Conservation (phyloP, 2,329 filamentous ascomycete genomes). For the Penicillium digitatum region DNA sequence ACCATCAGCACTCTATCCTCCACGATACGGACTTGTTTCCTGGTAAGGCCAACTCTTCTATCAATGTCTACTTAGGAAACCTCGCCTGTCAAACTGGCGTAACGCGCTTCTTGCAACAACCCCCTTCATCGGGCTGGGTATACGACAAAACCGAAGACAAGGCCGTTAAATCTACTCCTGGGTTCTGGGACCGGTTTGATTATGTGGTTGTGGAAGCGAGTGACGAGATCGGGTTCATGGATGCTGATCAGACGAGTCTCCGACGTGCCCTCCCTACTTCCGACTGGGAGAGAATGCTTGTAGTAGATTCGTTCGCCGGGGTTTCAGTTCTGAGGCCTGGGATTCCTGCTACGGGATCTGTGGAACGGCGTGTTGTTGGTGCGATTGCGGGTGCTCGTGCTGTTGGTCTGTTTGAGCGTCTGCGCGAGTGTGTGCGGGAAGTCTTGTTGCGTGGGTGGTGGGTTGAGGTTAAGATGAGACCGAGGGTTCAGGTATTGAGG, state of each 20-base stretch:
- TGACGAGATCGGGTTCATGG: constrained; percentile 18
- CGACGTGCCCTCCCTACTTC: constrained; percentile 29
- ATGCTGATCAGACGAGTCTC: constrained; percentile 36
- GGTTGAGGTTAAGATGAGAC: constrained; percentile 52
- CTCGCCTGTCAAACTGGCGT: constrained; percentile 62
- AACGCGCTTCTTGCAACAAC: constrained; percentile 54
- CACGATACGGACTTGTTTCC: neutral
- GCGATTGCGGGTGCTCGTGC: constrained; percentile 33
- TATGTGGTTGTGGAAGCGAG: constrained; percentile 54
- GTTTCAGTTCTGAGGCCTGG: constrained; percentile 48
- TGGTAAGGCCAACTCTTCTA: neutral
- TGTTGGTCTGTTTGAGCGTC: constrained; percentile 26
- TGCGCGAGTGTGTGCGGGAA: constrained; percentile 26
- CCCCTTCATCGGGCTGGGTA: constrained; percentile 41
- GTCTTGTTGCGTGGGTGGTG: constrained; percentile 50
- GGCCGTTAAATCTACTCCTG: constrained; percentile 43
- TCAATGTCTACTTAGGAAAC: constrained; percentile 54
- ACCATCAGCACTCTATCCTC: constrained; percentile 24
- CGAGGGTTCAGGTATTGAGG: constrained; percentile 51
- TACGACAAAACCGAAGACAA: constrained; percentile 61
- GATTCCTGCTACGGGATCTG: constrained; percentile 19
- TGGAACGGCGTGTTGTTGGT: constrained; percentile 37
- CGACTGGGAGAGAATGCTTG: constrained; percentile 51
- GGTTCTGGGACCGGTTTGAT: constrained; percentile 58
- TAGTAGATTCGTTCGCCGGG: constrained; percentile 51